Percentiles rank a stretch among this genome's conserved stretches.
phyloP scores from a whole-genome alignment of 1,284 basidiomycete genomes.

The Ceratobasidium sp. region DNA sequence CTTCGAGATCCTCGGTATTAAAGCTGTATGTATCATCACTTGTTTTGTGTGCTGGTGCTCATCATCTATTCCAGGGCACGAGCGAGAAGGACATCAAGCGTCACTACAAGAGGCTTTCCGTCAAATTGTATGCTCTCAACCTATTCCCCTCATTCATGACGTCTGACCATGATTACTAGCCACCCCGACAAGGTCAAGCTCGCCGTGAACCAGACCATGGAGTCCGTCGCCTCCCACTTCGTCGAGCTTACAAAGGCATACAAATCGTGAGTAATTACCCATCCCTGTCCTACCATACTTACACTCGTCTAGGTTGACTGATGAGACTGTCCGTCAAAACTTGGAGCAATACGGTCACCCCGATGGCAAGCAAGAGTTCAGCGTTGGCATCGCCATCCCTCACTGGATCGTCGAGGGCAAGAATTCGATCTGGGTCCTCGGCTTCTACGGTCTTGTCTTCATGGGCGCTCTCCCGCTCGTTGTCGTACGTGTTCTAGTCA shows the following conservation, averaged over 20 bases:
- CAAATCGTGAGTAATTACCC: constrained; percentile 77
- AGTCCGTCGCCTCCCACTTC: constrained; percentile 90
- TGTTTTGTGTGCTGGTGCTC: not conserved
- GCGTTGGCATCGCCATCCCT: constrained; percentile 96
- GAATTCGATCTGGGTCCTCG: constrained; percentile 93
- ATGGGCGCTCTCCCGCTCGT: constrained; percentile 88
- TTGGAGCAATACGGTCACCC: constrained; percentile 94
- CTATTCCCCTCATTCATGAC: not conserved
- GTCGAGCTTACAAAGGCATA: constrained; percentile 98
- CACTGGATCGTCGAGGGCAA: constrained; percentile 94
- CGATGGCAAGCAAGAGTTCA: constrained; percentile 94
- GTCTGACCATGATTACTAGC: constrained; percentile 61
- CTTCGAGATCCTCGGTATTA: constrained; percentile 92
- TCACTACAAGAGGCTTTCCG: constrained; percentile 95
- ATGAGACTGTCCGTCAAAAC: constrained; percentile 94
- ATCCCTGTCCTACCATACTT: not conserved
- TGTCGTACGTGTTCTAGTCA: constrained; percentile 69
- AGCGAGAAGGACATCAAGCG: constrained; percentile 96
- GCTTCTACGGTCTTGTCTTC: constrained; percentile 88
- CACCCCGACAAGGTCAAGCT: constrained; percentile 98
- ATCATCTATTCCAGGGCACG: constrained; percentile 61
- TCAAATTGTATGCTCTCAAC: constrained; percentile 76
- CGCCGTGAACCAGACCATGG: constrained; percentile 86
- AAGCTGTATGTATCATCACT: constrained; percentile 62
- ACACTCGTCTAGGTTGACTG: constrained; percentile 76